Base-by-base conservation (phyloP, 2,329 filamentous ascomycete species). In the Neurospora crassa region DNA sequence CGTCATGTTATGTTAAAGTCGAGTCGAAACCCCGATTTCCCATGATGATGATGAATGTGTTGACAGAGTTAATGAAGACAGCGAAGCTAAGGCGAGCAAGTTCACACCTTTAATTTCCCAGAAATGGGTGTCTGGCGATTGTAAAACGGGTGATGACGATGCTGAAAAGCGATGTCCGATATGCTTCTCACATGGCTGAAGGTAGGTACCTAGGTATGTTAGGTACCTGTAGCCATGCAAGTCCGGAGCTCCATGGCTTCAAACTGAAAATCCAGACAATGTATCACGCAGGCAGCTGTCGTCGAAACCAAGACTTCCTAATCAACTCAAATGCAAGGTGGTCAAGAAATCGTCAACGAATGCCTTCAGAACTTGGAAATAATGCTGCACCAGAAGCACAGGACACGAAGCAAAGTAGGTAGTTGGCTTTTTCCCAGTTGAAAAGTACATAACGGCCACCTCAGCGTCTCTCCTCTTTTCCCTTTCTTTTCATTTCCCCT, bases 71-170 rank as follows among this genome's bases (percentile, higher is more conserved):
- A 29, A 29, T 3, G 29, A 29, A 29, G 4, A 3, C 5, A 5
- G 0, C 29, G 29, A 29, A 29, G 3, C 29, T 29, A 29, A 29
- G 29, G 29, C 29, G 29, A 47, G 4, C 10, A 1, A 45, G 8
- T n/a, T 45, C 10, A 12, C n/a, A 0, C 2, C 5, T 2, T 11
- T 6, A 2, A 47, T 20, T 1, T 20, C 12, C 43, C 43, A 20
- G 18, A 45, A 0, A 0, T 0, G 29, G 29, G 29, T 11, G 18
- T 45, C 10, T n/a, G 8, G 18, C 16, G 6, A n/a, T n/a, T 1
- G 18, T 2, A 1, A 5, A n/a, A 10, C 2, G 3, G 18, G 42
- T 4, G 4, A 20, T 20, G 12, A 0, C 2, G 2, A 45, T 45
- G 4, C 5, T 37, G 34, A n/a, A 20, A 24, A 24, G 45, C 20